Evolutionary conservation across 352 stramenopile genomes (phyloP).

Genomic region (Globisporangium canariense): DNA sequence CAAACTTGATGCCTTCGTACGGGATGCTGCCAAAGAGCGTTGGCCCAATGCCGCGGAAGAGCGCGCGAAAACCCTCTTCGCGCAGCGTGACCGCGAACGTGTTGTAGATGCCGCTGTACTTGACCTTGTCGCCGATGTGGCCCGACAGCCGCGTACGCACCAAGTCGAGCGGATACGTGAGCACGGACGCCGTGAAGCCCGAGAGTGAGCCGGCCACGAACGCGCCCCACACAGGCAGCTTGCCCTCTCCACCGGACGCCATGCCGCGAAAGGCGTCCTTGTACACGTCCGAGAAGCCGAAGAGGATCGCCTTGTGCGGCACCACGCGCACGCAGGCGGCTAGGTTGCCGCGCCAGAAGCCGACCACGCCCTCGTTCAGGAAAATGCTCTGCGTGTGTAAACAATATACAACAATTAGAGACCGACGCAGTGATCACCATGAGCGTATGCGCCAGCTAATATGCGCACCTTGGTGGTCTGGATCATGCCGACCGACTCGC

Average conservation of each 20-base stretch:
- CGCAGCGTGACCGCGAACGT: constrained; percentile 66
- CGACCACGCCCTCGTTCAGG: constrained; percentile 44
- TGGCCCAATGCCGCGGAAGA: constrained; percentile 72
- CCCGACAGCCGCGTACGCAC: constrained; percentile 79
- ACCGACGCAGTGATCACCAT: no score
- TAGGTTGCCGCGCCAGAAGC: constrained; percentile 77
- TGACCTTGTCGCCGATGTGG: constrained; percentile 57
- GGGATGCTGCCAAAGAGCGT: constrained; percentile 68
- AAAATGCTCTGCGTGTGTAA: constrained; percentile 37
- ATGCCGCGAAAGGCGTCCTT: constrained; percentile 65
- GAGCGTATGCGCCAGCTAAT: background rate
- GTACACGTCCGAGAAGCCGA: constrained; percentile 86
- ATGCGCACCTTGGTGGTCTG: constrained; percentile 39
- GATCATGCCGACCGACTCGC: constrained; percentile 75
- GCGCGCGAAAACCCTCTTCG: constrained; percentile 58
- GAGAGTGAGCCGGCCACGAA: constrained; percentile 74
- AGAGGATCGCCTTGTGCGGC: constrained; percentile 77
- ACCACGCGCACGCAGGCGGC: constrained; percentile 77
- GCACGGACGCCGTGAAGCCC: constrained; percentile 79
- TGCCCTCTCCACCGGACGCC: constrained; percentile 19
- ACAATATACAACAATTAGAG: background rate
- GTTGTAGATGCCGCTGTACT: constrained; percentile 70
- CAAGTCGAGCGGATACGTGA: constrained; percentile 86
- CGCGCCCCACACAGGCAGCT: constrained; percentile 47
- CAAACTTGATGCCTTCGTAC: constrained; percentile 84